Base-by-base conservation (phyloP, 2,329 filamentous ascomycete species). In the Sporothrix brunneoviolacea region DNA sequence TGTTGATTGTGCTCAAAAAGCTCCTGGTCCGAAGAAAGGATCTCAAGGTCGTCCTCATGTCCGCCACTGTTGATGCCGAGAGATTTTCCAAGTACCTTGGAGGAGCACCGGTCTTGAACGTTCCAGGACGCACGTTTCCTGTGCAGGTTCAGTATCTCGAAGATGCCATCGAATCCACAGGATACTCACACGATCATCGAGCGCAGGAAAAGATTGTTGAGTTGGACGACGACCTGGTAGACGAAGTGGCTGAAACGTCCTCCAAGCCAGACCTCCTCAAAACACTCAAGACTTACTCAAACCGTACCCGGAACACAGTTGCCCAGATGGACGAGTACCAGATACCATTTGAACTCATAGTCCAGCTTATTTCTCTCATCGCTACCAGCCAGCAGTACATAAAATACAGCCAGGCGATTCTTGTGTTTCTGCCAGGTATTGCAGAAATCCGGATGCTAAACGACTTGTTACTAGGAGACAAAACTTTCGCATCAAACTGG, bases 371-470 rank as follows among this genome's bases (percentile, higher is more conserved):
- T 46, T 74, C 82, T 22, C 80, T 76, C n/a, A 82, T 98, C 52
- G 85, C 89, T 3, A 80, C 76, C 1, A 79, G 86, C 51, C 76
- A 81, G 5, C 70, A 77, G 0, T 83, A 91, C 58, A 65, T 71
- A 13, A 69, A 74, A 15, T 97, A 84, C 67, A 96, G 90, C 72
- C 91, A 86, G 64, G 93, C 93, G 1, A 86, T 97, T 46, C 68
- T 98, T n/a, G 80, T 98, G 5, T 98, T 98, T 65, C 73, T 98
- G 59, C 93, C 93, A 7, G 93, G 93, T 64, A 89, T 97, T 58
- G 91, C 87, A 10, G 93, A 98, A 61, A 96, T 96, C 58, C 79
- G 90, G 49, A 84, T 85, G 18, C 71, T 98, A 39, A 93, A 96
- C 64, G 90, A 95, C 61, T 80, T 93, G 65, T 74, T 98, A 3